Percentiles rank a stretch among this genome's conserved stretches.
phyloP scores from a whole-genome alignment of 2,329 filamentous ascomycete species.

The Diaporthe caulivora region DNA sequence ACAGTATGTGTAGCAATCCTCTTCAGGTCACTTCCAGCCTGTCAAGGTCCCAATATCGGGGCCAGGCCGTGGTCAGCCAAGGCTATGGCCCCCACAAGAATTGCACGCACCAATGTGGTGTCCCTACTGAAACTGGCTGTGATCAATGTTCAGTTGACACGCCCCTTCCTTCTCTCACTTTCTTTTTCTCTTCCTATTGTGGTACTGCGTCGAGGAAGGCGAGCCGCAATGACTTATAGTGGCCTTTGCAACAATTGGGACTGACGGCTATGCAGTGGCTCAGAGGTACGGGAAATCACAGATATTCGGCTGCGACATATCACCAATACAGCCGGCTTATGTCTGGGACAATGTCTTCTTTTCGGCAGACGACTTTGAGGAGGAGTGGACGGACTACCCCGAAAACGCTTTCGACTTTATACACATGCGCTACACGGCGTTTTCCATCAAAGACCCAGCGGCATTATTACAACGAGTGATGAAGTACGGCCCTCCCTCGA shows the following conservation, averaged over 20 bases:
- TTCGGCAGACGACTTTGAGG: slow-evolving; percentile 65
- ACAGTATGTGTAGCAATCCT: background rate
- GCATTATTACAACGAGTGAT: slow-evolving; percentile 57
- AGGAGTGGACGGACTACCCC: slow-evolving; percentile 60
- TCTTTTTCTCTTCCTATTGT: background rate
- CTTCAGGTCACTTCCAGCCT: background rate
- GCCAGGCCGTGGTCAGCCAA: background rate
- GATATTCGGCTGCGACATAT: slow-evolving; percentile 64
- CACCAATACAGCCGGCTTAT: slow-evolving; percentile 64
- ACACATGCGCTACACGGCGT: slow-evolving; percentile 61
- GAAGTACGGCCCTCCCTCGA: slow-evolving; percentile 49
- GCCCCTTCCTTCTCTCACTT: background rate
- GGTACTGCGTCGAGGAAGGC: background rate
- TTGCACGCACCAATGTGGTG: background rate
- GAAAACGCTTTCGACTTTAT: slow-evolving; percentile 62
- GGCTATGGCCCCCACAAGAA: background rate
- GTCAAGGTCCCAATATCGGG: background rate
- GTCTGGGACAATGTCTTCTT: slow-evolving; percentile 65
- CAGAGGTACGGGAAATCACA: slow-evolving; percentile 58
- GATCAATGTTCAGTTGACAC: background rate
- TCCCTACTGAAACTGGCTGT: background rate
- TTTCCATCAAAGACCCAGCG: slow-evolving; percentile 57
- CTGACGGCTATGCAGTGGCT: slow-evolving; percentile 53
- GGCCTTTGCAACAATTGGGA: background rate
- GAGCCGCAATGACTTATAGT: background rate